Conservation (phyloP, 345 rosid genomes). For the Eucalyptus urophylla region DNA sequence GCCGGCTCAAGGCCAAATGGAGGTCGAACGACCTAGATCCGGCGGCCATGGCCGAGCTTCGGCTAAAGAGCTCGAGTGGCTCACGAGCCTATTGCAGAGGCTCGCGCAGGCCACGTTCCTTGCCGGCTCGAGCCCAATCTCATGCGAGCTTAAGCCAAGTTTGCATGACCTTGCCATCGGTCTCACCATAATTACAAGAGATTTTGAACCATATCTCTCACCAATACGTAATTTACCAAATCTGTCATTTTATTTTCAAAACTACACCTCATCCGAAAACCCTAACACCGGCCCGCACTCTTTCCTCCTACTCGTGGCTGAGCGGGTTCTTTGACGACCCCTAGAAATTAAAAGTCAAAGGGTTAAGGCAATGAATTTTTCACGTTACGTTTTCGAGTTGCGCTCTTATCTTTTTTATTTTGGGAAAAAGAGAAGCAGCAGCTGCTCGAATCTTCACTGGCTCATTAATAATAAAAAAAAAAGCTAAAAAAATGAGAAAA, state of each 20-base stretch:
- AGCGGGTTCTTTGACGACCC: background rate
- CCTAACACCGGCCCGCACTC: background rate
- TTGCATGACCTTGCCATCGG: background rate
- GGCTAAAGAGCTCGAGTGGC: background rate
- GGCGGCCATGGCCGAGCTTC: background rate
- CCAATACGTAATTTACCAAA: background rate
- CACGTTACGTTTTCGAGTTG: background rate
- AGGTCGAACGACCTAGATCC: background rate
- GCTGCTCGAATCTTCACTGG: background rate
- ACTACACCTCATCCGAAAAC: background rate
- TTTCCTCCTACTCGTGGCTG: background rate
- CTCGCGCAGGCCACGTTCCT: fast-evolving
- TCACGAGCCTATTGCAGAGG: background rate
- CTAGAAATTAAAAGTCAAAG: background rate
- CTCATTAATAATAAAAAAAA: background rate
- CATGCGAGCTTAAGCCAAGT: background rate
- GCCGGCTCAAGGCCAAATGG: background rate
- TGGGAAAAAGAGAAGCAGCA: background rate
- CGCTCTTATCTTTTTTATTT: background rate
- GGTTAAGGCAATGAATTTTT: background rate
- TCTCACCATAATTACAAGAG: background rate
- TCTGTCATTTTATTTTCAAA: background rate
- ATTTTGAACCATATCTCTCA: background rate
- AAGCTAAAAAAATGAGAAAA: background rate
- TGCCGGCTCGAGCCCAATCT: background rate